A percentile compares a stretch with the other conserved stretches of the same genome.
Conservation (phyloP, 2,329 filamentous ascomycete genomes). For the Chaetomium sp. region DNA sequence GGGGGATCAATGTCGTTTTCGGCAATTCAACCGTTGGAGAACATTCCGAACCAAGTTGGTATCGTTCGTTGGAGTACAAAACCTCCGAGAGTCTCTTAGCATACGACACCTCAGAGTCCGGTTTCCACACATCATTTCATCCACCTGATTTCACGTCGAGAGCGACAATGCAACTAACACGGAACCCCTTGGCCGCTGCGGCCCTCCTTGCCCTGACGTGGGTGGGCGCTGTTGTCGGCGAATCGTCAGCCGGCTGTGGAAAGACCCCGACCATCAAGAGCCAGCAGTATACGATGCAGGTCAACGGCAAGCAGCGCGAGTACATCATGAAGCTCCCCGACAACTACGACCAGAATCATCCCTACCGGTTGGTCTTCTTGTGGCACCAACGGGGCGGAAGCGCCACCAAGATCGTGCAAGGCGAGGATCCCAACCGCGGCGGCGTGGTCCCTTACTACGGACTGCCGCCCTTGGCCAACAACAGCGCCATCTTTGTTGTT, state of each 20-base stretch:
- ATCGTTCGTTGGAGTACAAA: neutral
- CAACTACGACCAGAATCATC: constrained; percentile 44
- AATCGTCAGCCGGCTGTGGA: constrained; percentile 4
- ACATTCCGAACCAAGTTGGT: neutral
- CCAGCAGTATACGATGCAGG: neutral
- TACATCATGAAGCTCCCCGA: constrained; percentile 35
- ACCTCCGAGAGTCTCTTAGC: neutral
- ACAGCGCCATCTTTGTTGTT: constrained; percentile 46
- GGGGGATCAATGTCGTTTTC: neutral
- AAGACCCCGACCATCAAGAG: constrained; percentile 2
- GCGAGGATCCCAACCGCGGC: constrained; percentile 38
- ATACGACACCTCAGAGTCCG: neutral
- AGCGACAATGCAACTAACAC: neutral
- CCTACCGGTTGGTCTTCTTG: constrained; percentile 47
- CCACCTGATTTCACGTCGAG: neutral
- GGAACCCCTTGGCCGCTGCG: neutral
- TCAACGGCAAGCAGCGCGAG: constrained; percentile 28
- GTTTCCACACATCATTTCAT: neutral
- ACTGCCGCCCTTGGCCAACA: constrained; percentile 42
- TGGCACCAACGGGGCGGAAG: constrained; percentile 45
- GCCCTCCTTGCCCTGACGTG: neutral
- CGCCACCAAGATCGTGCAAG: constrained; percentile 1
- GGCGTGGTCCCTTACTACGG: constrained; percentile 45
- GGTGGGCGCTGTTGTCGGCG: neutral
- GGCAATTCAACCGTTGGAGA: neutral